Percentiles rank a stretch among this genome's conserved stretches.
Conservation (phyloP, 768 basidiomycete genomes). For the Dacryopinax spathularia region DNA sequence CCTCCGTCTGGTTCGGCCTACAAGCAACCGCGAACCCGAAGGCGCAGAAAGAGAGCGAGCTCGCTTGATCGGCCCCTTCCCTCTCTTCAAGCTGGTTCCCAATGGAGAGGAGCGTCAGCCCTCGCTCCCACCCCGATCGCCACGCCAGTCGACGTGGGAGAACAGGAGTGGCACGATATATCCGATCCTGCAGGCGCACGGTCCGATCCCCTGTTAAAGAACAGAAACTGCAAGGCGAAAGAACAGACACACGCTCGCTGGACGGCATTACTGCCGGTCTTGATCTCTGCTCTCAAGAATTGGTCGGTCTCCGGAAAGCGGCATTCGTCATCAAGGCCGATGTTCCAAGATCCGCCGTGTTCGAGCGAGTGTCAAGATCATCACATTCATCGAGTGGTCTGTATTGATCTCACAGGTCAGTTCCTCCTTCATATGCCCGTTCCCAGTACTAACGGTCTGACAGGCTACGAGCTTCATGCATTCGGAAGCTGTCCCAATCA, state of each 20-base stretch:
- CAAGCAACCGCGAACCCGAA: neutral
- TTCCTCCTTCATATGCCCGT: neutral
- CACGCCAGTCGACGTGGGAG: neutral
- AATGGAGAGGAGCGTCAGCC: neutral
- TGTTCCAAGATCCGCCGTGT: too few relatives aligned
- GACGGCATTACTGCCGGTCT: too few relatives aligned
- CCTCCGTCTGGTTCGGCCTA: neutral
- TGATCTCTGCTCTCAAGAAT: neutral
- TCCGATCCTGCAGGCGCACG: too few relatives aligned
- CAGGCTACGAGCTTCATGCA: neutral
- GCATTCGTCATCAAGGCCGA: neutral
- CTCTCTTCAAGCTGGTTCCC: neutral
- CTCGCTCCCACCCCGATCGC: neutral
- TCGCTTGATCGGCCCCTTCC: neutral
- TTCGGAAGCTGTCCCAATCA: neutral
- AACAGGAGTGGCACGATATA: neutral
- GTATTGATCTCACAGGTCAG: neutral
- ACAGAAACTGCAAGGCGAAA: too few relatives aligned
- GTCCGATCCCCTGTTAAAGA: too few relatives aligned
- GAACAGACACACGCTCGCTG: too few relatives aligned
- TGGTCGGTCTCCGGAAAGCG: neutral
- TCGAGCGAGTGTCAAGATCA: neutral
- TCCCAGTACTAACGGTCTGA: neutral
- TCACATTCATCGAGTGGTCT: neutral
- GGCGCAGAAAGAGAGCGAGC: neutral